Evolutionary conservation across 2,329 filamentous ascomycete species (phyloP).

Genomic region (Erysiphe neolycopersici): DNA sequence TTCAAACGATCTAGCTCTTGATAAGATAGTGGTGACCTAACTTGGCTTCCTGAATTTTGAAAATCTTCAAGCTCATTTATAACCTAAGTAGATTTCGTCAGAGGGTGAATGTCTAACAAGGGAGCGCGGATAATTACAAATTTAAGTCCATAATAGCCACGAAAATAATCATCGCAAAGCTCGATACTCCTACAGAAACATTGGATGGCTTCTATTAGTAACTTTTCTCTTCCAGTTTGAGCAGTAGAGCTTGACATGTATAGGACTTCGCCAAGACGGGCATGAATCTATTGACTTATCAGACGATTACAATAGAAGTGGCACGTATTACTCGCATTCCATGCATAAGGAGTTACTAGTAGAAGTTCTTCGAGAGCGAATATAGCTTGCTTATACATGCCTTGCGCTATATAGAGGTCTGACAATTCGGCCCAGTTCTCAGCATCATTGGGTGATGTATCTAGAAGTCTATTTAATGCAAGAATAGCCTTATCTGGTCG

Average conservation of each 20-base stretch:
- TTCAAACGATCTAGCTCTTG: slow-evolving; percentile 39
- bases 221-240: slow-evolving; percentile 18
- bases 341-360: slow-evolving; percentile 66
- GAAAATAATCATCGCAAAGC: slow-evolving; percentile 74
- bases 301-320: neutral
- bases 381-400: slow-evolving; percentile 56
- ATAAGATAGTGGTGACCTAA: neutral
- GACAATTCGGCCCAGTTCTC: slow-evolving; percentile 85
- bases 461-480: slow-evolving; percentile 47
- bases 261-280: slow-evolving; percentile 57
- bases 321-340: slow-evolving; percentile 42
- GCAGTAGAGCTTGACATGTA: slow-evolving; percentile 36
- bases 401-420: slow-evolving; percentile 61
- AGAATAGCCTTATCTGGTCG: slow-evolving; percentile 45
- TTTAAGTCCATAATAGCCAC: slow-evolving; percentile 81
- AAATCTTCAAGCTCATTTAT: neutral
- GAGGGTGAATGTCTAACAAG: neutral
- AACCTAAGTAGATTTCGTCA: neutral
- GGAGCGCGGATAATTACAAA: slow-evolving; percentile 23
- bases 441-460: slow-evolving; percentile 65
- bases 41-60: neutral
- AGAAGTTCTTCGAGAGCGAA: slow-evolving; percentile 80
- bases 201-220: slow-evolving; percentile 47
- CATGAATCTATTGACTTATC: slow-evolving; percentile 39
- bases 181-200: slow-evolving; percentile 80